These are phyloP conservation scores for Wickerhamomyces chaumierensis DNA, from an alignment of 805 yeast species.

Conservation along the genomic window DNA sequence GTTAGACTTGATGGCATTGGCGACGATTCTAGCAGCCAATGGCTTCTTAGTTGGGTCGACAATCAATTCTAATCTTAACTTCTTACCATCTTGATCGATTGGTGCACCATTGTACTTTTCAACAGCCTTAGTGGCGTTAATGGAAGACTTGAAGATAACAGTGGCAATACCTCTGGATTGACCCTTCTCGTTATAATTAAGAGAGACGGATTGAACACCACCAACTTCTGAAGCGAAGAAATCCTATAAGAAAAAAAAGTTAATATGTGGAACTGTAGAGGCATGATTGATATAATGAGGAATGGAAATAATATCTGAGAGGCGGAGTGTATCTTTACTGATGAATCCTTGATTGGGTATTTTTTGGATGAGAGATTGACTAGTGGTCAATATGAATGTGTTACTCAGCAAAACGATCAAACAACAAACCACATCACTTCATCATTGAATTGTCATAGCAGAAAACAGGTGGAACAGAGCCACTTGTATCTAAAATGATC, in stretches of 20 bases:
- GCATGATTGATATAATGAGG: too few relatives aligned
- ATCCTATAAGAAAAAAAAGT: slow-evolving; percentile 40
- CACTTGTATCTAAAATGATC: too few relatives aligned
- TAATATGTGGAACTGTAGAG: slow-evolving; percentile 4
- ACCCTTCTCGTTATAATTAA: slow-evolving; percentile 80
- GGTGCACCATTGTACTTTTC: slow-evolving; percentile 85
- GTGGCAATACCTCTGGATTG: slow-evolving; percentile 89
- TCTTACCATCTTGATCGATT: slow-evolving; percentile 76
- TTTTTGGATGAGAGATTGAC: too few relatives aligned
- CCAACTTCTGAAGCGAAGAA: slow-evolving; percentile 85
- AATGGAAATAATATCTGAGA: too few relatives aligned
- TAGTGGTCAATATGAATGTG: too few relatives aligned
- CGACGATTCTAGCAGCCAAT: slow-evolving; percentile 61
- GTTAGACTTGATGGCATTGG: slow-evolving; percentile 28
- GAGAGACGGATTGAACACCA: slow-evolving; percentile 58
- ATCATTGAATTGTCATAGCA: too few relatives aligned
- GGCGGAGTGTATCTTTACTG: too few relatives aligned
- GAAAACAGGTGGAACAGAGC: too few relatives aligned
- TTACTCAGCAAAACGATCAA: too few relatives aligned
- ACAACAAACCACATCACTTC: too few relatives aligned
- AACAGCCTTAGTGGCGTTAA: slow-evolving; percentile 69
- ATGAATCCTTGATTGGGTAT: too few relatives aligned
- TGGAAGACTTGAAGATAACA: slow-evolving; percentile 57
- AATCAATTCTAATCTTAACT: slow-evolving; percentile 69
- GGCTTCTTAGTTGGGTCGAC: slow-evolving; percentile 76